These are phyloP conservation scores for Blastomyces parvus DNA, from an alignment of 2,329 filamentous ascomycete species.

Conservation along the genomic window DNA sequence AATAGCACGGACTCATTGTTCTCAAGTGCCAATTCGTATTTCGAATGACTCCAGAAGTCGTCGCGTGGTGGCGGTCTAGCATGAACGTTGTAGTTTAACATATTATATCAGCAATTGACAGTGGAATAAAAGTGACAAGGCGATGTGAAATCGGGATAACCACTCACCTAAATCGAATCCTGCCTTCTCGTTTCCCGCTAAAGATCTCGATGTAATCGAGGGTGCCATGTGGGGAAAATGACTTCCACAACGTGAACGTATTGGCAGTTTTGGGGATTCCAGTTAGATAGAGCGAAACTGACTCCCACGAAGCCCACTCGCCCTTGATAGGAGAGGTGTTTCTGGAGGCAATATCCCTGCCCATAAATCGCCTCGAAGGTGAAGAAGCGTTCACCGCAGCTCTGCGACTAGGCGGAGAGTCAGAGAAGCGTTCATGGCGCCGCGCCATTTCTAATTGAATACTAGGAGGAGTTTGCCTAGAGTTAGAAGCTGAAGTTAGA, in stretches of 20 bases:
- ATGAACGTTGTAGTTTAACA: constrained; percentile 12
- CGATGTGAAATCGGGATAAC: no score
- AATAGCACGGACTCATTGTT: constrained; percentile 19
- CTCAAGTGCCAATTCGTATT: constrained; percentile 23
- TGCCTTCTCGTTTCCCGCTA: constrained; percentile 36
- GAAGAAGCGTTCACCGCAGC: no score
- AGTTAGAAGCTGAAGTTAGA: background rate
- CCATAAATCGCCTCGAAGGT: background rate
- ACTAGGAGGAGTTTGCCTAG: background rate
- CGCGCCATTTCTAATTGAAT: background rate
- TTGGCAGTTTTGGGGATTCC: constrained; percentile 28
- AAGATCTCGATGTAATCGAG: constrained; percentile 51
- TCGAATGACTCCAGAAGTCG: constrained; percentile 42
- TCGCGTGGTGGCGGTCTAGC: constrained; percentile 42
- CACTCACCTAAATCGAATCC: constrained; percentile 45
- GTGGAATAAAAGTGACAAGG: background rate
- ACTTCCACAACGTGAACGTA: constrained; percentile 40
- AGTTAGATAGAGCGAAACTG: constrained; percentile 29
- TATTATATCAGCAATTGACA: background rate
- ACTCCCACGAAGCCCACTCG: constrained; percentile 34
- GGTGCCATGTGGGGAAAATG: constrained; percentile 45
- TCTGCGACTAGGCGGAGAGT: background rate
- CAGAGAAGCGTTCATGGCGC: background rate
- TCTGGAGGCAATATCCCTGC: background rate
- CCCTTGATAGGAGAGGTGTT: constrained; percentile 11